phyloP scores from a whole-genome alignment of 78 protist species.

The Dictyostelium brefeldianum region DNA sequence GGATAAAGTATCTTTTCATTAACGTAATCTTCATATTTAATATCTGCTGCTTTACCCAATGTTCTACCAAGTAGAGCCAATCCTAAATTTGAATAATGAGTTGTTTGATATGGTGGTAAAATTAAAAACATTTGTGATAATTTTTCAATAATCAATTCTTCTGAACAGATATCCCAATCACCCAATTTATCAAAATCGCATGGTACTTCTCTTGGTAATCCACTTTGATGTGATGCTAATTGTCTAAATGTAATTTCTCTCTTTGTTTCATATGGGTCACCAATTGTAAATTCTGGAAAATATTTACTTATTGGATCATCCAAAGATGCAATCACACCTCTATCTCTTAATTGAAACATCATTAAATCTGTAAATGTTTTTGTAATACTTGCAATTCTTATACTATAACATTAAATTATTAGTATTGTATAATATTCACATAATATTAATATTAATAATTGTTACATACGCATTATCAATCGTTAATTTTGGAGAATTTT shows the following conservation, averaged over 20 bases:
- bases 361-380: conserved; percentile 76
- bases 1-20: conserved; percentile 47
- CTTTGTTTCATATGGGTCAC: conserved; percentile 12
- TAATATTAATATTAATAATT: neutral
- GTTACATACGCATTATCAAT: conserved; percentile 42
- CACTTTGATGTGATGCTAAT: conserved; percentile 53
- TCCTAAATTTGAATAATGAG: conserved; percentile 74
- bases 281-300: conserved; percentile 38
- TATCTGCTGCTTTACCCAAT: conserved; percentile 1
- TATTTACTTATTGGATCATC: conserved; percentile 49
- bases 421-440: neutral
- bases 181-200: conserved; percentile 30
- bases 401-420: neutral
- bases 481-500: conserved; percentile 53
- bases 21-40: conserved; percentile 32
- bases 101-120: conserved; percentile 39
- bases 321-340: neutral
- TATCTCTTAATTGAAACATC: conserved; percentile 78
- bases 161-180: conserved; percentile 16
- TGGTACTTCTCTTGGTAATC: conserved; percentile 71
- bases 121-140: conserved; percentile 31
- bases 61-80: conserved; percentile 43
- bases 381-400: conserved; percentile 63
- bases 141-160: neutral
- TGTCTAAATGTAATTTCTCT: conserved; percentile 50